These are phyloP conservation scores for Pythium folliculosum DNA, from an alignment of 352 stramenopile genomes.

Conservation along the genomic window DNA sequence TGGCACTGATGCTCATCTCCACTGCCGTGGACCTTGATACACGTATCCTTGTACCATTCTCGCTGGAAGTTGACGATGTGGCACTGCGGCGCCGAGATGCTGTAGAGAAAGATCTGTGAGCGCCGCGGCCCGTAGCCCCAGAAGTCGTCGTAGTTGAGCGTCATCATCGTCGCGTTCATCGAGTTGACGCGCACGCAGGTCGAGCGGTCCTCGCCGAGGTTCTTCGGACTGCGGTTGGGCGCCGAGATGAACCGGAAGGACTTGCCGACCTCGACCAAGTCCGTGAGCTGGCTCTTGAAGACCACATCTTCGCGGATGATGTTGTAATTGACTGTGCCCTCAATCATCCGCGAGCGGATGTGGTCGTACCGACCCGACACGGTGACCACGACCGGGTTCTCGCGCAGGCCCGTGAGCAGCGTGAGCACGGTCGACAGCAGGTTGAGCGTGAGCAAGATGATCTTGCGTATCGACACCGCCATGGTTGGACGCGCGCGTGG, in stretches of 20 bases:
- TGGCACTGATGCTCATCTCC: slow-evolving; percentile 32
- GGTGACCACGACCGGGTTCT: slow-evolving; percentile 52
- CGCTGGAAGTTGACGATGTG: slow-evolving; percentile 34
- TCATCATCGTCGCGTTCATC: slow-evolving; percentile 31
- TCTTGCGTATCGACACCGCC: not conserved
- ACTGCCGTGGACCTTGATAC: not conserved
- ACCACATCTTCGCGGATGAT: slow-evolving; percentile 37
- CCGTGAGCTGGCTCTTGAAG: slow-evolving; percentile 32
- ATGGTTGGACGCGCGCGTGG: not conserved
- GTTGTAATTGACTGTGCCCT: slow-evolving; percentile 46
- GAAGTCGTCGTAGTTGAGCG: slow-evolving; percentile 36
- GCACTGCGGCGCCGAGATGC: slow-evolving; percentile 39
- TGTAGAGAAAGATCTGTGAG: slow-evolving; percentile 32
- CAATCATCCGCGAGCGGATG: slow-evolving; percentile 38
- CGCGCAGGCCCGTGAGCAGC: slow-evolving; percentile 47
- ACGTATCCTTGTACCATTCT: slow-evolving; percentile 21
- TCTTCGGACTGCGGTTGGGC: slow-evolving; percentile 21
- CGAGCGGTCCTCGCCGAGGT: slow-evolving; percentile 32
- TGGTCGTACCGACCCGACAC: slow-evolving; percentile 50
- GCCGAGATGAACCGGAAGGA: slow-evolving; percentile 31
- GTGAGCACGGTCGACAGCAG: slow-evolving; percentile 29
- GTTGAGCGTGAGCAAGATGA: slow-evolving; percentile 1
- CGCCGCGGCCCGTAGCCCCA: slow-evolving; percentile 31
- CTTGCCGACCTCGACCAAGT: slow-evolving; percentile 34
- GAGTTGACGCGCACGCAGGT: slow-evolving; percentile 35